Evolutionary conservation across 2,329 filamentous ascomycete species (phyloP), one percentile per base, ranked within the genome.

Genomic region (Calonectria montana): DNA sequence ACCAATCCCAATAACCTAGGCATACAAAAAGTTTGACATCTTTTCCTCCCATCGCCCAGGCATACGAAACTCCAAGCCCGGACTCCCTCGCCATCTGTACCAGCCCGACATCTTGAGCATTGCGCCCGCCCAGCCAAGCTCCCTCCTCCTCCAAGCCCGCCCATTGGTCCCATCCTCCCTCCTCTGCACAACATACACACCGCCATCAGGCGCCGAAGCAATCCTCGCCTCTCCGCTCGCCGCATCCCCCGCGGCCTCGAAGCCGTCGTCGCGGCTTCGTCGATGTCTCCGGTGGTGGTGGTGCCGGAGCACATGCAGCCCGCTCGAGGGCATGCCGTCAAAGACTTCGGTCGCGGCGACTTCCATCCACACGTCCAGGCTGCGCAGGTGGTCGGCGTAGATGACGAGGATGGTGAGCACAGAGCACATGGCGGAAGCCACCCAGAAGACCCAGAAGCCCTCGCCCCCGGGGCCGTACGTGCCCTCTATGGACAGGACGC

Each of bases 391-490:
- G 71, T 89, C 87, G 10, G 86, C 83, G 74, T 88, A 87, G 67
- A 89, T 87, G 67, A 88, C 74, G 4, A 85, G 71, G 2, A 88
- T 65, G 0, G 84, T 83, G 1, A 85, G 10, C 16, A 84, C 67
- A 2, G 83, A 81, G 1, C 86, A 81, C 4, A 86, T 82, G 0
- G 84, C 75, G 3, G 84, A 82, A 3, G 82, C 81, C 1, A 83
- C 83, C 87, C 87, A 89, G 70, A 88, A 89, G 0, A 89, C 82
- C 82, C 83, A 89, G 78, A 88, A 88, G 21, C 78, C 77, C 18
- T 73, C 37, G 0, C 82, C 82, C n/a, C 80, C 82, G 0, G 87
- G 87, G 0, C 83, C 83, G 73, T 84, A 89, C 1, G 82, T 78
- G 9, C 85, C 85, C 31, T 84, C 83, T 80, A 89, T 88, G 16